Evolutionary conservation across 768 basidiomycete genomes (phyloP).

Genomic region (Phylloporus sp.): DNA sequence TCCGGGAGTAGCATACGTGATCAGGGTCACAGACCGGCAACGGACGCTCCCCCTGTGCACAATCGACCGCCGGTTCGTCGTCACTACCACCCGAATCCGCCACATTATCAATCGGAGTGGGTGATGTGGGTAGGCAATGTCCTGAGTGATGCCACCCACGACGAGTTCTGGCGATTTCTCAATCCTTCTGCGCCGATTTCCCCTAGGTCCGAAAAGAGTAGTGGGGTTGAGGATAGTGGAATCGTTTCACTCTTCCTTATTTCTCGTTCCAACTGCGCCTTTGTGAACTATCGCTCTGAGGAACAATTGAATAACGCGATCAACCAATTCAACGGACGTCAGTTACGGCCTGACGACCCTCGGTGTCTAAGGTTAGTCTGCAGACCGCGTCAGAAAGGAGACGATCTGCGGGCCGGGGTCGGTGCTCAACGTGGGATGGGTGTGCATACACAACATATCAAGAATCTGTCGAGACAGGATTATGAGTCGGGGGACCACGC

Average conservation of each 20-base stretch:
- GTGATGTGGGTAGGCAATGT: conserved; percentile 98
- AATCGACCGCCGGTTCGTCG: conserved; percentile 42
- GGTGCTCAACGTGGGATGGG: conserved; percentile 87
- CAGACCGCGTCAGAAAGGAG: conserved; percentile 72
- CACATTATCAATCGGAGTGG: conserved; percentile 79
- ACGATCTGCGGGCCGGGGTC: conserved; percentile 86
- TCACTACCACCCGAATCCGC: conserved; percentile 66
- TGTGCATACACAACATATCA: conserved; percentile 81
- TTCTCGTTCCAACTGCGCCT: conserved; percentile 91
- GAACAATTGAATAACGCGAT: conserved; percentile 64
- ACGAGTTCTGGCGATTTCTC: conserved; percentile 87
- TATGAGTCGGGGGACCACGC: conserved; percentile 13
- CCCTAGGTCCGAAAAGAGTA: no score
- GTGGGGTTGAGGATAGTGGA: conserved; percentile 40
- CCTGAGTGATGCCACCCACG: conserved; percentile 73
- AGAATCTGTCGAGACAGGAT: conserved; percentile 48
- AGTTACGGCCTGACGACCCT: conserved; percentile 65
- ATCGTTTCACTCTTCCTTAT: conserved; percentile 89
- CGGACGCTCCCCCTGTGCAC: conserved; percentile 1
- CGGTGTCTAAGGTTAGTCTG: conserved; percentile 80
- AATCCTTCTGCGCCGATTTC: conserved; percentile 32
- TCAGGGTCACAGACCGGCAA: not conserved
- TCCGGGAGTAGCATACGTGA: not conserved
- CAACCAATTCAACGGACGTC: conserved; percentile 62
- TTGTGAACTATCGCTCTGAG: conserved; percentile 80